Evolutionary conservation across 2,329 filamentous ascomycete species (phyloP).

Genomic region (Huntiella bhutanensis): DNA sequence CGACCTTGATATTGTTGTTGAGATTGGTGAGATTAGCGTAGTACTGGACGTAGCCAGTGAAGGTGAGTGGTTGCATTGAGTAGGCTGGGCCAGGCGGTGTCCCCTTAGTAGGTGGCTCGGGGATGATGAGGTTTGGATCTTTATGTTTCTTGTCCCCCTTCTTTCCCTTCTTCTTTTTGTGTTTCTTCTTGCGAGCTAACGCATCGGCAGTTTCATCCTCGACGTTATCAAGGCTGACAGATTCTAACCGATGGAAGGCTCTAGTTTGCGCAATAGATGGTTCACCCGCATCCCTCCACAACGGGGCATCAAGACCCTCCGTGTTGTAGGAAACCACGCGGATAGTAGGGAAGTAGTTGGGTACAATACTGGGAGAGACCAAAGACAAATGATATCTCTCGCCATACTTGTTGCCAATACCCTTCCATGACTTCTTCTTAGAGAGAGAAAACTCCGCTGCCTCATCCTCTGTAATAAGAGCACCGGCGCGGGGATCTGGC

Average conservation of each 20-base stretch:
- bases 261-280: slow-evolving; percentile 15
- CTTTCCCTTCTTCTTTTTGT: slow-evolving; percentile 24
- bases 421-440: slow-evolving; percentile 34
- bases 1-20: slow-evolving; percentile 45
- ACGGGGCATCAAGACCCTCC: slow-evolving; percentile 49
- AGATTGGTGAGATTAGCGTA: slow-evolving; percentile 84
- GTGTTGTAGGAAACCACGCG: slow-evolving; percentile 94
- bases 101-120: slow-evolving; percentile 51
- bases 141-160: slow-evolving; percentile 27
- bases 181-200: slow-evolving; percentile 17
- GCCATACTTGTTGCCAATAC: slow-evolving; percentile 60
- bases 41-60: slow-evolving; percentile 73
- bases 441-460: slow-evolving; percentile 15
- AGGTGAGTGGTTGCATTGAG: slow-evolving; percentile 60
- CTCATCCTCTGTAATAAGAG: slow-evolving; percentile 9
- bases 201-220: slow-evolving; percentile 14
- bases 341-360: slow-evolving; percentile 77
- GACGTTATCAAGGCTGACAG: slow-evolving; percentile 5
- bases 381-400: slow-evolving; percentile 71
- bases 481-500: slow-evolving; percentile 29
- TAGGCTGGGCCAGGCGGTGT: slow-evolving; percentile 76
- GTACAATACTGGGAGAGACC: slow-evolving; percentile 73
- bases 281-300: slow-evolving; percentile 7
- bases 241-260: slow-evolving; percentile 17
- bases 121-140: slow-evolving; percentile 44